A percentile compares a stretch with the other conserved stretches of the same genome.
Conservation (phyloP, 2,329 filamentous ascomycete genomes). For the Fusarium sacchari region DNA sequence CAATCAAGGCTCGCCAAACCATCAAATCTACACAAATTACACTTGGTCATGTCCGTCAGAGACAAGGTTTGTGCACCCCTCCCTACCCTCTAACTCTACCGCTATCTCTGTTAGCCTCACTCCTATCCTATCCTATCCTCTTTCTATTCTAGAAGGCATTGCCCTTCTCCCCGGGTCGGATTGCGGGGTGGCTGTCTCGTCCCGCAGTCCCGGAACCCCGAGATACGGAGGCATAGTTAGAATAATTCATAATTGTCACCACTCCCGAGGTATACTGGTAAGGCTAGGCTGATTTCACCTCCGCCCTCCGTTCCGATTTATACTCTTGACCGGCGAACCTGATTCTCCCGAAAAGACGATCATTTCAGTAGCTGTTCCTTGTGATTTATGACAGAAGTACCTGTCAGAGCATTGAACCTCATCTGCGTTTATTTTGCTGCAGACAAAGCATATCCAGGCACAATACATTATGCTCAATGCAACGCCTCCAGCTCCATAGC, state of each 20-base stretch:
- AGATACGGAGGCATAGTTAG: constrained; percentile 37
- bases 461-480: background rate
- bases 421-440: background rate
- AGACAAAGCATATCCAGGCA: background rate
- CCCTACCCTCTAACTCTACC: background rate
- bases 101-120: constrained; percentile 34
- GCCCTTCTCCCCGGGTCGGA: constrained; percentile 26
- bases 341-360: constrained; percentile 10
- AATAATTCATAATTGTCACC: constrained; percentile 45
- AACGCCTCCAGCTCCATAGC: background rate
- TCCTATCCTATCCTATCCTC: constrained; percentile 1
- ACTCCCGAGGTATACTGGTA: constrained; percentile 33
- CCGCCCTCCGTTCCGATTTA: constrained; percentile 10
- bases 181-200: constrained; percentile 32
- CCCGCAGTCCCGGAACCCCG: constrained; percentile 41
- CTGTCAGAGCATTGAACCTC: background rate
- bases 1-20: constrained; percentile 29
- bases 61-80: constrained; percentile 17
- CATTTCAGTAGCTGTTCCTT: background rate
- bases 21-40: constrained; percentile 38
- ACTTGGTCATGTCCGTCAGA: constrained; percentile 35
- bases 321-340: constrained; percentile 5
- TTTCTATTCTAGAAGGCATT: constrained; percentile 38
- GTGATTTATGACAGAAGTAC: background rate
- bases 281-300: constrained; percentile 2